Evolutionary conservation across 2,329 filamentous ascomycete genomes (phyloP).

Genomic region (Fusarium chaquense): DNA sequence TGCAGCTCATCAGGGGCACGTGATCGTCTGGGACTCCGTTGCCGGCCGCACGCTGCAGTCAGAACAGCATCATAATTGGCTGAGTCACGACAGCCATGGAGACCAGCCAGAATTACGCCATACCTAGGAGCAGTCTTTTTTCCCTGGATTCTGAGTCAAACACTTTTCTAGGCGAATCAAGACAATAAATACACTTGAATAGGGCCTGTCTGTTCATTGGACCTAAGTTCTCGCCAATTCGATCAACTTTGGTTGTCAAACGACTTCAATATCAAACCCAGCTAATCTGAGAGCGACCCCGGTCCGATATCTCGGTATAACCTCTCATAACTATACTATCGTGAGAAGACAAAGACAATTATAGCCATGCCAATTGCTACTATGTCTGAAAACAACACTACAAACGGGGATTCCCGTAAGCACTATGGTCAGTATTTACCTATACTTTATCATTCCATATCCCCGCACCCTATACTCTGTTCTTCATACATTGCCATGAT

Average conservation of each 20-base stretch:
- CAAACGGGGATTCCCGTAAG: slow-evolving; percentile 35
- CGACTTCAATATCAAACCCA: slow-evolving; percentile 25
- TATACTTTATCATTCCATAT: not conserved
- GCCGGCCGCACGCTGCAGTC: slow-evolving; percentile 33
- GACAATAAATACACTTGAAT: slow-evolving; percentile 23
- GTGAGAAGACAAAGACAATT: slow-evolving; percentile 2
- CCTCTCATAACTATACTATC: slow-evolving; percentile 18
- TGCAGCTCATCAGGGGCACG: slow-evolving; percentile 9
- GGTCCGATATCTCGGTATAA: slow-evolving; percentile 28
- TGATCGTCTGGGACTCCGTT: slow-evolving; percentile 39
- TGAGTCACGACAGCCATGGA: slow-evolving; percentile 41
- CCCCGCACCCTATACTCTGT: not conserved
- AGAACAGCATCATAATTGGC: slow-evolving; percentile 41
- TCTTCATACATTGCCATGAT: not conserved
- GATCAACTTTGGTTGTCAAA: slow-evolving; percentile 12
- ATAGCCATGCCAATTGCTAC: slow-evolving; percentile 32
- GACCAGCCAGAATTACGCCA: slow-evolving; percentile 48
- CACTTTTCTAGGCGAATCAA: slow-evolving; percentile 35
- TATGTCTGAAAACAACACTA: slow-evolving; percentile 44
- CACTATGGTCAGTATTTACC: slow-evolving; percentile 51
- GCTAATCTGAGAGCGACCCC: slow-evolving; percentile 18
- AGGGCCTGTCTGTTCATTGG: slow-evolving; percentile 23
- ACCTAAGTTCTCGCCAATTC: slow-evolving; percentile 30
- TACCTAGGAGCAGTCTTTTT: slow-evolving; percentile 42
- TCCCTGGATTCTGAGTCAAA: slow-evolving; percentile 34